Base-by-base conservation (phyloP, 306 rosid genomes). In the Acacia acuminata region DNA sequence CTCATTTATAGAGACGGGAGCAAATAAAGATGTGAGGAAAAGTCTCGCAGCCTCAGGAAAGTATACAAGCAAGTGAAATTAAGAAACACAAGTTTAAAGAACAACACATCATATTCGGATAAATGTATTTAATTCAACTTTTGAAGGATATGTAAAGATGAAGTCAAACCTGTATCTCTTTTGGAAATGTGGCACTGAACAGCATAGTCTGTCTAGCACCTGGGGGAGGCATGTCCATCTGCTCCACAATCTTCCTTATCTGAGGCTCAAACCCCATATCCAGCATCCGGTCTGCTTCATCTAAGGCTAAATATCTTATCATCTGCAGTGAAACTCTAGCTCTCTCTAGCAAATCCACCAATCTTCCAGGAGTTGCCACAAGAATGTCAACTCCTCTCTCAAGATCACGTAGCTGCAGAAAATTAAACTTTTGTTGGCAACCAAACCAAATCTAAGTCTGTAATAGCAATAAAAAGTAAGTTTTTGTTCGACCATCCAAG, bases 331-430 rank as follows among this genome's bases (percentile, higher is more conserved):
- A 91, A 84, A 91, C 95, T 82, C 90, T 91, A 73, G 94, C 97
- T 80, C 97, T 85, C 88, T 94, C 98, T 69, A 91, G 88, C 86
- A 91, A 82, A 92, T 91, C 98, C 71, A 94, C 97, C 86, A 94
- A 81, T 86, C 98, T 85, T 86, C 98, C 98, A 11, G 98, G 98
- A 75, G 97, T 91, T 69, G 97, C 98, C 67, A 94, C 97, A 80
- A 92, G 97, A 85, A 92, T 92, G 71, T 92, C 97, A 76, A 90
- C 97, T 68, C 97, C 97, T 85, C 90, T 89, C 83, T 92, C 97
- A 77, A 92, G 92, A 24, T 92, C 97, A 65, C 97, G 86, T 75
- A 94, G 84, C 98, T 93, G 90, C 50, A 63, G 65, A 75, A 82
- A 82, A 79, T 4, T 78, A 19, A 81, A 51, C 34, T 88, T 58